Evolutionary conservation across 805 yeast species (phyloP).

Genomic region (Saccharomycopsis oosterbeekiorum): DNA sequence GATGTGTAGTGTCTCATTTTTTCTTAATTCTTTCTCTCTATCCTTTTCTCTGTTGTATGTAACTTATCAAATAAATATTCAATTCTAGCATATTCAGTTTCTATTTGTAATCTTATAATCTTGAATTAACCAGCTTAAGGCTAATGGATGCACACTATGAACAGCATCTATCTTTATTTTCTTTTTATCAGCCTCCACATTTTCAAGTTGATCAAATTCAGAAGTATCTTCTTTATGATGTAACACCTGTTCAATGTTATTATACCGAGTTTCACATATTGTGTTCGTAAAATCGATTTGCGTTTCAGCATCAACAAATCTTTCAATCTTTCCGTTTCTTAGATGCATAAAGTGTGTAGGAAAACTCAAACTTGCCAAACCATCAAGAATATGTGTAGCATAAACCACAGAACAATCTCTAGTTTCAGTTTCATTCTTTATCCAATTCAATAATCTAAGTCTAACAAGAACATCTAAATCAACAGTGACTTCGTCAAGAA

Average conservation of each 20-base stretch:
- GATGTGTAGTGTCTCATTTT: neutral
- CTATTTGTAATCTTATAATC: constrained; percentile 26
- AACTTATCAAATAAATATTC: neutral
- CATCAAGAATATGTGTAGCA: constrained; percentile 96
- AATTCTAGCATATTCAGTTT: neutral
- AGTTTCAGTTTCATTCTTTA: constrained; percentile 59
- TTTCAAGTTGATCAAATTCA: constrained; percentile 11
- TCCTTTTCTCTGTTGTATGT: neutral
- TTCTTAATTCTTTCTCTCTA: neutral
- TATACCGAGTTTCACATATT: neutral
- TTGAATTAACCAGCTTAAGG: constrained; percentile 51
- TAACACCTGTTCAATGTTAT: constrained; percentile 6
- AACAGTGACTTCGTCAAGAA: constrained; percentile 95
- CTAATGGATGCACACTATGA: constrained; percentile 61
- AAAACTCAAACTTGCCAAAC: constrained; percentile 64
- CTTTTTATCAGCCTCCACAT: constrained; percentile 21
- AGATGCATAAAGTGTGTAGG: constrained; percentile 78
- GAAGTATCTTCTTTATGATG: neutral
- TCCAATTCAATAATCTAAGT: constrained; percentile 57
- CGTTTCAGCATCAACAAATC: constrained; percentile 26
- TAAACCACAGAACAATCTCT: constrained; percentile 75
- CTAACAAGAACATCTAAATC: constrained; percentile 92
- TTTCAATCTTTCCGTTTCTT: constrained; percentile 48
- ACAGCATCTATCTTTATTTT: constrained; percentile 33
- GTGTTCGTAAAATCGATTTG: constrained; percentile 26